Evolutionary conservation across 2,329 filamentous ascomycete genomes (phyloP).

Genomic region (Pyrenochaeta sp.): DNA sequence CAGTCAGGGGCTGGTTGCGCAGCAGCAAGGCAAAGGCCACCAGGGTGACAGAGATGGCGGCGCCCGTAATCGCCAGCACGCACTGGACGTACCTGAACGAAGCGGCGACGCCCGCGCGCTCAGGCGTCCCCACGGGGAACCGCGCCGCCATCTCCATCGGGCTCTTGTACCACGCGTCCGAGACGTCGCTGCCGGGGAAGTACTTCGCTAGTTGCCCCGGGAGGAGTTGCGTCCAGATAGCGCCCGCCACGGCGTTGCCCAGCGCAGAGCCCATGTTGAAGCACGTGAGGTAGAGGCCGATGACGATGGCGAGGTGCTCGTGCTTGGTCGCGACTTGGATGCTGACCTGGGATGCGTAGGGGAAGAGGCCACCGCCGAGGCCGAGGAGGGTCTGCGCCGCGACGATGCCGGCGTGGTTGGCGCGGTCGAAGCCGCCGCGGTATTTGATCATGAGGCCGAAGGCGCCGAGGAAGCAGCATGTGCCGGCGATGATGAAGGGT

Average conservation of each 20-base stretch:
- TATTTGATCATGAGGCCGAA: slow-evolving; percentile 70
- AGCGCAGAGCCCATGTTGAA: slow-evolving; percentile 69
- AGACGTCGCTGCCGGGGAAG: slow-evolving; percentile 51
- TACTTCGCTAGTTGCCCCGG: slow-evolving; percentile 53
- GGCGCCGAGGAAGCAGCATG: slow-evolving; percentile 67
- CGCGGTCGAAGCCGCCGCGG: slow-evolving; percentile 59
- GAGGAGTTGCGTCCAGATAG: slow-evolving; percentile 65
- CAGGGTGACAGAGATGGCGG: slow-evolving; percentile 57
- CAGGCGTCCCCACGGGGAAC: slow-evolving; percentile 55
- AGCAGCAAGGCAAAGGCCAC: slow-evolving; percentile 56
- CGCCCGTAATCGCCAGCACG: slow-evolving; percentile 59
- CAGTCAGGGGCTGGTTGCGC: slow-evolving; percentile 55
- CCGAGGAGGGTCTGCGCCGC: slow-evolving; percentile 69
- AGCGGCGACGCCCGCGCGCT: slow-evolving; percentile 52
- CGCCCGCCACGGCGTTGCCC: slow-evolving; percentile 66
- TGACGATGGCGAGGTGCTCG: slow-evolving; percentile 68
- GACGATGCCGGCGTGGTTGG: slow-evolving; percentile 64
- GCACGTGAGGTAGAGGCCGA: slow-evolving; percentile 66
- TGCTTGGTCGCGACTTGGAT: slow-evolving; percentile 61
- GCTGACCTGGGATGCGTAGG: slow-evolving; percentile 59
- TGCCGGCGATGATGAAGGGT: slow-evolving; percentile 68
- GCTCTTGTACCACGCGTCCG: slow-evolving; percentile 49
- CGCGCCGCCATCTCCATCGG: slow-evolving; percentile 50
- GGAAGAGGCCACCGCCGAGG: slow-evolving; percentile 69
- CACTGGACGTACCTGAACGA: slow-evolving; percentile 57